Conservation (phyloP, 2,329 filamentous ascomycete genomes). For the Basipetospora chlamydospora region DNA sequence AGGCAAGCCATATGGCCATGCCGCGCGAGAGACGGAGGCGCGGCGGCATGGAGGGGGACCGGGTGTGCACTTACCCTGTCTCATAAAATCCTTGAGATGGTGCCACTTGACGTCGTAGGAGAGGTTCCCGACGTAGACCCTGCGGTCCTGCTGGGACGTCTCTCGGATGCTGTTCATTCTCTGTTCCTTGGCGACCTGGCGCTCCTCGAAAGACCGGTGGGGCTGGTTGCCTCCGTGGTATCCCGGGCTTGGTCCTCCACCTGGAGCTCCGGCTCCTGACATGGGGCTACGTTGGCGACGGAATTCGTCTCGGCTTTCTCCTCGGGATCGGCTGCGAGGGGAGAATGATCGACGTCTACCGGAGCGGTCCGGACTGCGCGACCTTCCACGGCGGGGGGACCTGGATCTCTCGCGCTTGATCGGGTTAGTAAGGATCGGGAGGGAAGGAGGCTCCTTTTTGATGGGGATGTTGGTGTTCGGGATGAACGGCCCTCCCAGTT, state of each 20-base stretch:
- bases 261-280: constrained; percentile 54
- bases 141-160: constrained; percentile 93
- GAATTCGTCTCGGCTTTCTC: constrained; percentile 56
- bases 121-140: constrained; percentile 97
- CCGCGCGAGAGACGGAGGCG: constrained; percentile 4
- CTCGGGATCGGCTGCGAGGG: constrained; percentile 59
- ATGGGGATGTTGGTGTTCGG: too few species aligned
- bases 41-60: not conserved
- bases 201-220: constrained; percentile 66
- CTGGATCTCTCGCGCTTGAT: constrained; percentile 70
- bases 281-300: constrained; percentile 75
- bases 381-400: constrained; percentile 65
- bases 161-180: constrained; percentile 95
- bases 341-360: constrained; percentile 64
- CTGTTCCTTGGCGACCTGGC: constrained; percentile 69
- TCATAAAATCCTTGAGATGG: constrained; percentile 99
- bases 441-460: not conserved
- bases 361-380: constrained; percentile 63
- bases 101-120: constrained; percentile 99
- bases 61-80: constrained; percentile 64
- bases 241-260: constrained; percentile 55
- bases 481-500: too few species aligned
- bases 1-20: too few species aligned
- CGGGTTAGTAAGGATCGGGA: not conserved
- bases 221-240: constrained; percentile 47